Conservation (phyloP, 2,329 filamentous ascomycete species). For the Gyromitra esculenta region DNA sequence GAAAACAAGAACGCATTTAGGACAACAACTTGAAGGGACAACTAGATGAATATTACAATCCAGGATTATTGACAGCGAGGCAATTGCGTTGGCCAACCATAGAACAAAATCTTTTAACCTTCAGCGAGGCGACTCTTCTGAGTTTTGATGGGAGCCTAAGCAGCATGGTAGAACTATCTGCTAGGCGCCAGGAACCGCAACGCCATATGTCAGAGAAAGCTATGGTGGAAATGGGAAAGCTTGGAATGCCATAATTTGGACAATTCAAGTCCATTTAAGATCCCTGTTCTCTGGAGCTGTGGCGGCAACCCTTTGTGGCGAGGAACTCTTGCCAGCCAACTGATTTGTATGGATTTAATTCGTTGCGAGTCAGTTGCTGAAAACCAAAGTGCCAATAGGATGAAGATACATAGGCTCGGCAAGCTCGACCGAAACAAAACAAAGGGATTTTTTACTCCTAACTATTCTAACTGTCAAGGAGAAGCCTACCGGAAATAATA, state of each 20-base stretch:
- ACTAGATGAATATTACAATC: background rate
- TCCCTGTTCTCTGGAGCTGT: background rate
- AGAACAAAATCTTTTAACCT: background rate
- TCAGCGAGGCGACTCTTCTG: background rate
- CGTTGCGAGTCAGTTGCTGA: background rate
- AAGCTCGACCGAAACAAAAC: background rate
- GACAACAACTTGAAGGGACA: background rate
- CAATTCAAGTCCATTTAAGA: background rate
- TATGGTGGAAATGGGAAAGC: background rate
- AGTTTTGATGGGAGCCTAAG: background rate
- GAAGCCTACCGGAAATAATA: background rate
- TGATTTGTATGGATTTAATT: background rate
- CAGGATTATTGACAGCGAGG: background rate
- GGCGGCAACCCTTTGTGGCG: conserved; percentile 3
- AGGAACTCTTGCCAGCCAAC: background rate
- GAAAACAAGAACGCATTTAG: no score
- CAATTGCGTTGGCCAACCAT: background rate
- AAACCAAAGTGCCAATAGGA: background rate
- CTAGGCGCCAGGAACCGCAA: background rate
- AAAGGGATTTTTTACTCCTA: background rate
- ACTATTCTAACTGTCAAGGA: background rate
- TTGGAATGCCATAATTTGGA: background rate
- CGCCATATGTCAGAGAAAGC: background rate
- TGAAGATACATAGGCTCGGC: background rate
- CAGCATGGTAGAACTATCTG: background rate